A percentile compares a stretch with the other conserved stretches of the same genome.
phyloP scores from a whole-genome alignment of 495 filamentous ascomycete genomes.

The Umbilicaria muhlenbergii region DNA sequence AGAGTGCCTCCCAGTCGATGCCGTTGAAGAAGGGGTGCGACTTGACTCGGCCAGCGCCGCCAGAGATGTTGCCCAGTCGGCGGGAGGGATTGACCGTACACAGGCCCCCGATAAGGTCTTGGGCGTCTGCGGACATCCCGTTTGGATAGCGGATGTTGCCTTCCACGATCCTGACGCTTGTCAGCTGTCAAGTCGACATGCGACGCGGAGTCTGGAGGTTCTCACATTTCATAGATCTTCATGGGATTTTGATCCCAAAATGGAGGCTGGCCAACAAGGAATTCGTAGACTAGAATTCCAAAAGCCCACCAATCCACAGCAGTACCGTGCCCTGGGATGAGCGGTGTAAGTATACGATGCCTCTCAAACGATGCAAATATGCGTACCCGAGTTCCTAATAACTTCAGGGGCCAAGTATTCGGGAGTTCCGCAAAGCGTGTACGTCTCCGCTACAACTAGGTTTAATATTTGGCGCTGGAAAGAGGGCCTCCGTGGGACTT shows the following conservation, averaged over 20 bases:
- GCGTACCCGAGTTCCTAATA: slow-evolving; percentile 63
- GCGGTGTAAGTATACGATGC: slow-evolving; percentile 2
- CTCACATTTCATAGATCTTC: slow-evolving; percentile 83
- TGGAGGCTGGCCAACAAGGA: slow-evolving; percentile 86
- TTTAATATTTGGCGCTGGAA: neutral
- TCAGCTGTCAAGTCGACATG: slow-evolving; percentile 19
- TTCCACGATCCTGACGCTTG: slow-evolving; percentile 45
- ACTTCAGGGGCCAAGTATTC: slow-evolving; percentile 96
- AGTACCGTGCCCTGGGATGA: slow-evolving; percentile 54
- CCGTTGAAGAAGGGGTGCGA: slow-evolving; percentile 71
- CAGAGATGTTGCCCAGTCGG: slow-evolving; percentile 75
- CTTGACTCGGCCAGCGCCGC: slow-evolving; percentile 71
- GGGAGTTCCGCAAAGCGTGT: slow-evolving; percentile 90
- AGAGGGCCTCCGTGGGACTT: slow-evolving; percentile 10
- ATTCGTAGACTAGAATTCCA: slow-evolving; percentile 91
- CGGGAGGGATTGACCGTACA: slow-evolving; percentile 82
- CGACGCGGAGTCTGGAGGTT: slow-evolving; percentile 10
- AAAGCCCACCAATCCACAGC: slow-evolving; percentile 99
- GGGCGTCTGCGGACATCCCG: slow-evolving; percentile 57
- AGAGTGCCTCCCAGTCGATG: slow-evolving; percentile 77
- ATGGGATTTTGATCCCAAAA: slow-evolving; percentile 96
- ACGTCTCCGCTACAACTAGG: slow-evolving; percentile 52
- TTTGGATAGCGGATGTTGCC: slow-evolving; percentile 55
- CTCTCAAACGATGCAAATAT: neutral
- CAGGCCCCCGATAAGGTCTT: slow-evolving; percentile 69